Conservation (phyloP, 2,329 filamentous ascomycete species). For the Ciborinia camelliae region DNA sequence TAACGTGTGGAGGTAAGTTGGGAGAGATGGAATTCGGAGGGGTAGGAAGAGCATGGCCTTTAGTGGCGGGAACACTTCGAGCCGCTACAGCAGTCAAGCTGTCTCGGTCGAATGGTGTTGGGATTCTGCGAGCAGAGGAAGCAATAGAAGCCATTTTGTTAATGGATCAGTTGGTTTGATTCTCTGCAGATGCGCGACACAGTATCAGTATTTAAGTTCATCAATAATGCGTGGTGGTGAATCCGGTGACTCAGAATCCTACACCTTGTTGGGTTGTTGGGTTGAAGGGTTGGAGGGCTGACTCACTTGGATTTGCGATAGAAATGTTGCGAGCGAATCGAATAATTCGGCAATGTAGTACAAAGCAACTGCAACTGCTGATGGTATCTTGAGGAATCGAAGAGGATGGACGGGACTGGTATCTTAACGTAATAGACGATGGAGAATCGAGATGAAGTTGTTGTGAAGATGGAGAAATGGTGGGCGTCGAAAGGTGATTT, state of each 20-base stretch:
- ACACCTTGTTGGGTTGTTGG: too few relatives aligned
- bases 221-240: slow-evolving; percentile 23
- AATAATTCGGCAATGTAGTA: slow-evolving; percentile 30
- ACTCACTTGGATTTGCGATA: slow-evolving; percentile 39
- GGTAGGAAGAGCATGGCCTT: slow-evolving; percentile 69
- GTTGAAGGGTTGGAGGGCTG: too few relatives aligned
- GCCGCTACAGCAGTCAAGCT: slow-evolving; percentile 71
- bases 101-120: slow-evolving; percentile 59
- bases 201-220: slow-evolving; percentile 25
- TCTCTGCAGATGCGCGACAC: slow-evolving; percentile 36
- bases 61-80: slow-evolving; percentile 53
- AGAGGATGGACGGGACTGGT: slow-evolving; percentile 23
- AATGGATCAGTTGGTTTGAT: slow-evolving; percentile 33
- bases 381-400: slow-evolving; percentile 25
- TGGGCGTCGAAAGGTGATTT: slow-evolving; percentile 12
- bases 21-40: slow-evolving; percentile 96
- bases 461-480: slow-evolving; percentile 27
- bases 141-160: slow-evolving; percentile 61
- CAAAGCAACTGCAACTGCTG: slow-evolving; percentile 28
- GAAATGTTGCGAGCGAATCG: slow-evolving; percentile 33
- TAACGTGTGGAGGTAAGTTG: slow-evolving; percentile 74
- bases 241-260: slow-evolving; percentile 6
- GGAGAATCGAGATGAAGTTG: too few relatives aligned
- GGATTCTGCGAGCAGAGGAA: slow-evolving; percentile 63
- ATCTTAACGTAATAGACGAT: slow-evolving; percentile 31